These are phyloP conservation scores for Globisporangium abappressorium DNA, from an alignment of 352 stramenopile species.

Conservation along the genomic window DNA sequence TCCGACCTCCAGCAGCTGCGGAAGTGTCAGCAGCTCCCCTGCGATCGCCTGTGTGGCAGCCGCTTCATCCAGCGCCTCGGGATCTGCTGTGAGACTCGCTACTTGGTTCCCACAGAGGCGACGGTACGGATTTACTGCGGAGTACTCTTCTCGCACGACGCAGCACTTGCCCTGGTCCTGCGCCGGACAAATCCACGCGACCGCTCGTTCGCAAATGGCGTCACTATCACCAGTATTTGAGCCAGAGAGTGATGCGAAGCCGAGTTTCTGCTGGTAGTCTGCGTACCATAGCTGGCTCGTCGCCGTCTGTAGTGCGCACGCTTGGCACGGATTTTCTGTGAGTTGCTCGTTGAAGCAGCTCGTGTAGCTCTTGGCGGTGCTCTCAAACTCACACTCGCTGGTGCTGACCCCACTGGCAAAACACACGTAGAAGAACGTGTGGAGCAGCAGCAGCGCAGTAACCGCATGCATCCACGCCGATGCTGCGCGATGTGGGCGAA, in stretches of 20 bases:
- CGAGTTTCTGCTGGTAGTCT: conserved; percentile 3
- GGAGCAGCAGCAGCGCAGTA: background rate
- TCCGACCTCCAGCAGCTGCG: conserved; percentile 7
- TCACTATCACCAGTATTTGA: background rate
- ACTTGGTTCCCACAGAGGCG: conserved; percentile 9
- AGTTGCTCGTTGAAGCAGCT: conserved; percentile 12
- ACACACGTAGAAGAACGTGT: background rate
- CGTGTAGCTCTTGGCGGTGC: background rate
- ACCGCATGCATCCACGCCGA: background rate
- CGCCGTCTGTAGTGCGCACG: background rate
- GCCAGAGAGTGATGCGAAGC: background rate
- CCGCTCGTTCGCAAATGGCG: conserved; percentile 16
- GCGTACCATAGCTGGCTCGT: conserved; percentile 13
- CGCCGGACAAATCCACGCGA: conserved; percentile 18
- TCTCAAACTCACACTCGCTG: conserved; percentile 12
- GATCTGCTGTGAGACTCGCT: background rate
- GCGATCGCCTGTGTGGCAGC: background rate
- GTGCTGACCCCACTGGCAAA: background rate
- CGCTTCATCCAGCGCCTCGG: background rate
- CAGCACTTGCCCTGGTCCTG: conserved; percentile 18
- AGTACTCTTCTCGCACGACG: conserved; percentile 11
- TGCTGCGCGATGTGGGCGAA: background rate
- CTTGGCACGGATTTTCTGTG: background rate
- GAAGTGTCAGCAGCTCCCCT: conserved; percentile 1
- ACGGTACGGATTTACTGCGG: conserved; percentile 1